Base-by-base conservation (phyloP, 768 basidiomycete genomes). In the Lyophyllum semitale region DNA sequence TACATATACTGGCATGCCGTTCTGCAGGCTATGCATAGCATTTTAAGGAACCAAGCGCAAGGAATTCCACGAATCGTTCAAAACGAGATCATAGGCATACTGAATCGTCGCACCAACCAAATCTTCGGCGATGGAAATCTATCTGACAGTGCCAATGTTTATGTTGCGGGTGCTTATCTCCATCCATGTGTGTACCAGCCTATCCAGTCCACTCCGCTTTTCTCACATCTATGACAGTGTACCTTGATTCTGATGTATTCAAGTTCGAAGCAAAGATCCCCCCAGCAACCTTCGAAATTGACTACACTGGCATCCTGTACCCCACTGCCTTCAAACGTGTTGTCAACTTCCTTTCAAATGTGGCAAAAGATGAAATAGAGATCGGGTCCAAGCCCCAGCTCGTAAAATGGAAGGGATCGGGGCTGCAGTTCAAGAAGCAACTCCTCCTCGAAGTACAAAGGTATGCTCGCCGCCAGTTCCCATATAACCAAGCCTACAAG, bases 1-100 rank as follows among this genome's bases (percentile, higher is more conserved):
- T 68, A 56, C 40, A 15, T 69, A 8, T 71, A 67, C 41, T 69
- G 68, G 70, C 68, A 69, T 55, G 67, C 70, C 25, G 54, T 61
- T 17, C 55, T 66, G 13, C 50, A 57, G 15, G 43, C 60, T 3
- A 65, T 13, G 13, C 33, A 59, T 8, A 51, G 59, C 4, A 41
- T 58, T 23, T 41, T 66, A 8, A 29, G 41, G 23, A 26, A 56
- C 7, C 35, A 33, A 26, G 38, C 26, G 18, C 41, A 42, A 30
- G 60, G 60, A 43, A 57, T 65, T 45, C 57, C 60, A 9, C 1
- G 8, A 30, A 41, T 56, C 11, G 61, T 63, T 38, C 52, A 32
- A 17, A 43, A 57, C 22, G 48, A 65, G 45, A 53, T 68, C 33
- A 53, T 59, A 17, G 59, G 55, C 17, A 60, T 65, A 29, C 58